Evolutionary conservation across 805 yeast species (phyloP).

Genomic region (Jamesozyma rosinii): DNA sequence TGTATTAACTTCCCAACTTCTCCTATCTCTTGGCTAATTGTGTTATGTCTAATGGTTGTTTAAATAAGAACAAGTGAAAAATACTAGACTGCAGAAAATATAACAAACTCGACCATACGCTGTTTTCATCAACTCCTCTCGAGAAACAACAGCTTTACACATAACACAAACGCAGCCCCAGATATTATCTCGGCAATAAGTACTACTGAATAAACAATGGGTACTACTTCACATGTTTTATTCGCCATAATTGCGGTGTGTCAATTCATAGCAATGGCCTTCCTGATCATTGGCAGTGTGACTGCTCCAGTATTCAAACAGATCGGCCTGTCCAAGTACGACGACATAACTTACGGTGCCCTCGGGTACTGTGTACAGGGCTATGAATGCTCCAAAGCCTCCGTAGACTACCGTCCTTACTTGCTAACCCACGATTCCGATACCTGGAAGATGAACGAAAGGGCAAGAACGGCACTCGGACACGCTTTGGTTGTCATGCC

Average conservation of each 20-base stretch:
- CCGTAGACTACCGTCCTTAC: constrained; percentile 38
- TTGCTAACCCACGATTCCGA: constrained; percentile 24
- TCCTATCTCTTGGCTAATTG: no score
- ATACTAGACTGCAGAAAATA: no score
- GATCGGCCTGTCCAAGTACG: constrained; percentile 43
- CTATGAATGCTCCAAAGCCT: constrained; percentile 36
- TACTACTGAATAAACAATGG: background rate
- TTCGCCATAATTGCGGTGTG: constrained; percentile 37
- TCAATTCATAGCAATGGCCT: constrained; percentile 48
- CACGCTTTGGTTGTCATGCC: constrained; percentile 53
- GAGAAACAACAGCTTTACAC: no score
- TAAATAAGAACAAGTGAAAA: no score
- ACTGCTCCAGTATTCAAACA: constrained; percentile 49
- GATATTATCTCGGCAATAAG: no score
- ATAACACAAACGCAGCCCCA: no score
- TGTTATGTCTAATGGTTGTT: no score
- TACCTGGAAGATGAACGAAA: constrained; percentile 42
- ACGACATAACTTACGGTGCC: constrained; percentile 45
- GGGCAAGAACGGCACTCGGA: constrained; percentile 44
- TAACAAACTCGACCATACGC: no score
- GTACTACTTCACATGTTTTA: constrained; percentile 9
- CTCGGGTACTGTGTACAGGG: constrained; percentile 50
- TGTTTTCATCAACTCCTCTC: no score
- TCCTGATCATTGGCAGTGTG: constrained; percentile 50
- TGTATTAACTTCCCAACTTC: no score